Conservation (phyloP, 768 basidiomycete genomes). For the Tulasnella sp. region DNA sequence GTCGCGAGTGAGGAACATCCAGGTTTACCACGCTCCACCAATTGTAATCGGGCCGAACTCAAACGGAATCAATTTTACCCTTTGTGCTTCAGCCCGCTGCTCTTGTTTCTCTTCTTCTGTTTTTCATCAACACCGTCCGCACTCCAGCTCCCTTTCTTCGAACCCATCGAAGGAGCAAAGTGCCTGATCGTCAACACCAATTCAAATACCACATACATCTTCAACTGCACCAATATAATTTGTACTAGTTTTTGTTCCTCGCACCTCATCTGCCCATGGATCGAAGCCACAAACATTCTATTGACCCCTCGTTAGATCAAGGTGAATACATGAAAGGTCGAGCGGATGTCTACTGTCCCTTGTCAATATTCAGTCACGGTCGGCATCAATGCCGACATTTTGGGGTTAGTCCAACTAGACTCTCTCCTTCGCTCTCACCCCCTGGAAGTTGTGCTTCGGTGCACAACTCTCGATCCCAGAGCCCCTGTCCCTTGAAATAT, state of each 20-base stretch:
- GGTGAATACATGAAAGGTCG: too few species aligned
- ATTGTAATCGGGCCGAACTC: not conserved
- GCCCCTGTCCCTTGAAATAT: not conserved
- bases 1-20: not conserved
- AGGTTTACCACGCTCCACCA: not conserved
- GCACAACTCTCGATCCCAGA: not conserved
- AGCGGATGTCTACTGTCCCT: too few species aligned
- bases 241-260: not conserved
- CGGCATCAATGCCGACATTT: too few species aligned
- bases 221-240: not conserved
- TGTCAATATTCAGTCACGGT: too few species aligned
- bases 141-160: not conserved
- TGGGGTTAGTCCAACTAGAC: too few species aligned
- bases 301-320: not conserved
- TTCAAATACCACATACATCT: not conserved
- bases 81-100: not conserved
- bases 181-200: not conserved
- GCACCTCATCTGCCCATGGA: not conserved
- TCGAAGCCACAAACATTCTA: not conserved
- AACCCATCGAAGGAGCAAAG: not conserved
- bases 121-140: not conserved
- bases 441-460: not conserved
- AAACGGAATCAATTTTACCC: slow-evolving; percentile 6
- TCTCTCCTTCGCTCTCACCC: too few species aligned
- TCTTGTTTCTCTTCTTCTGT: not conserved